Conservation (phyloP, 2,329 filamentous ascomycete genomes). For the Nemania bipapillata region DNA sequence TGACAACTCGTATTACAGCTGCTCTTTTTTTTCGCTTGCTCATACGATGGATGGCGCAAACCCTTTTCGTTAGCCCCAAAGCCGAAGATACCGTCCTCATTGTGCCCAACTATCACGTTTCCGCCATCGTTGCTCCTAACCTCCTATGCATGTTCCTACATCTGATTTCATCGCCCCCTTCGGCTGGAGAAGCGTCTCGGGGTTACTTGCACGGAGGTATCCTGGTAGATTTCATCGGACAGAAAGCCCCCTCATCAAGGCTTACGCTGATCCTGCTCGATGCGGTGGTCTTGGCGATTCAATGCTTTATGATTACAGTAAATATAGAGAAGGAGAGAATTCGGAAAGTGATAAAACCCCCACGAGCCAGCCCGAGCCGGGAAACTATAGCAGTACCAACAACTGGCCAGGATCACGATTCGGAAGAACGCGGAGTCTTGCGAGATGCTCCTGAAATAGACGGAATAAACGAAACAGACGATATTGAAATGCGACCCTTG, state of each 20-base stretch:
- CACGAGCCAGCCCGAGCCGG: slow-evolving; percentile 37
- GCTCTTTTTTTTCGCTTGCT: slow-evolving; percentile 72
- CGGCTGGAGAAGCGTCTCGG: slow-evolving; percentile 68
- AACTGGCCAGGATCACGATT: slow-evolving; percentile 62
- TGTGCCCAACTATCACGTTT: slow-evolving; percentile 68
- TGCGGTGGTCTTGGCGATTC: slow-evolving; percentile 64
- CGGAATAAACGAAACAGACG: slow-evolving; percentile 53
- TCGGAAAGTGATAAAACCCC: slow-evolving; percentile 59
- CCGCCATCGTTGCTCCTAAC: slow-evolving; percentile 69
- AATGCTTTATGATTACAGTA: slow-evolving; percentile 72
- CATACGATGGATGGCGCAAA: slow-evolving; percentile 68
- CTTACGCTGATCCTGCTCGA: slow-evolving; percentile 67
- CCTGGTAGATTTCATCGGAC: slow-evolving; percentile 74
- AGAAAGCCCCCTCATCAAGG: slow-evolving; percentile 69
- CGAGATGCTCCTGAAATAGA: slow-evolving; percentile 54
- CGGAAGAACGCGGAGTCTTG: slow-evolving; percentile 65
- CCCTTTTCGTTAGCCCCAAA: slow-evolving; percentile 72
- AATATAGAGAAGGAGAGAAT: slow-evolving; percentile 70
- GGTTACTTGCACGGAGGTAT: slow-evolving; percentile 75
- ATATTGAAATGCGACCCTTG: slow-evolving; percentile 60
- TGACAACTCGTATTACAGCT: slow-evolving; percentile 57
- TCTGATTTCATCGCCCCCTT: slow-evolving; percentile 64
- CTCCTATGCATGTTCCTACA: slow-evolving; percentile 70
- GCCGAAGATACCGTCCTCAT: slow-evolving; percentile 66
- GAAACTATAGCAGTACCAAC: slow-evolving; percentile 41